Percentiles rank a stretch among this genome's conserved stretches.
Conservation (phyloP, 1,139 yeast species). For the Protomyces macrosporus region DNA sequence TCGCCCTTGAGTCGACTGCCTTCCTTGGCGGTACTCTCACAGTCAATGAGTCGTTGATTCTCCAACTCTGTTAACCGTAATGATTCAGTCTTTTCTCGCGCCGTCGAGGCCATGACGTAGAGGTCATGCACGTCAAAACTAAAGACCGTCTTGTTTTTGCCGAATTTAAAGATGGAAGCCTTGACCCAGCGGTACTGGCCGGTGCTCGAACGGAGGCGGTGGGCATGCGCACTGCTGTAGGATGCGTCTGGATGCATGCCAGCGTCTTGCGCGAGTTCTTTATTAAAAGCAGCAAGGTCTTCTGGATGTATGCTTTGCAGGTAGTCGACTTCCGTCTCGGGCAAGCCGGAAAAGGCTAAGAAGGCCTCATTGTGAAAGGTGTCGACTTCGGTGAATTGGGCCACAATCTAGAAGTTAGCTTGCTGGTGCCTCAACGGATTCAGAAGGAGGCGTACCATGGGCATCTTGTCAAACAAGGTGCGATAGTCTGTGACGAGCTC, state of each 20-base stretch:
- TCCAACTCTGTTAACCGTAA: constrained; percentile 5
- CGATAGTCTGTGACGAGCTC: constrained; percentile 12
- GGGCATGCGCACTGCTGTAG: constrained; percentile 4
- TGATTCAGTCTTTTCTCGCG: neutral
- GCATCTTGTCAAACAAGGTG: constrained; percentile 6
- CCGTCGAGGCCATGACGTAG: constrained; percentile 7
- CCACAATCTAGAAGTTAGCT: neutral
- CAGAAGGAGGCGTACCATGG: neutral
- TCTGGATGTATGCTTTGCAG: constrained; percentile 8
- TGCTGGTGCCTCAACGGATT: too few species aligned
- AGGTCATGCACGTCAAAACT: constrained; percentile 20
- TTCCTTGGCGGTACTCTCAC: constrained; percentile 14
- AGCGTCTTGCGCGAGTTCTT: neutral
- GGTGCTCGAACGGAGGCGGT: constrained; percentile 35
- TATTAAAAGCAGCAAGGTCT: constrained; percentile 1
- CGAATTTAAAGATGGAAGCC: constrained; percentile 2
- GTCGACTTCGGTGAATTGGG: constrained; percentile 13
- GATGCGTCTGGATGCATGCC: neutral
- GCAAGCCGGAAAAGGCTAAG: constrained; percentile 5
- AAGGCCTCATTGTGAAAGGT: constrained; percentile 13
- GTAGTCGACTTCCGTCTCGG: neutral
- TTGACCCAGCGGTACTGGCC: constrained; percentile 36
- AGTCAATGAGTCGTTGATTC: constrained; percentile 7
- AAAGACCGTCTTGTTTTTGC: constrained; percentile 3
- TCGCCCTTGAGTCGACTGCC: constrained; percentile 24